Evolutionary conservation across 441 rosid genomes (phyloP), one percentile per base, ranked within the genome.

Genomic region (Viola pubescens): DNA sequence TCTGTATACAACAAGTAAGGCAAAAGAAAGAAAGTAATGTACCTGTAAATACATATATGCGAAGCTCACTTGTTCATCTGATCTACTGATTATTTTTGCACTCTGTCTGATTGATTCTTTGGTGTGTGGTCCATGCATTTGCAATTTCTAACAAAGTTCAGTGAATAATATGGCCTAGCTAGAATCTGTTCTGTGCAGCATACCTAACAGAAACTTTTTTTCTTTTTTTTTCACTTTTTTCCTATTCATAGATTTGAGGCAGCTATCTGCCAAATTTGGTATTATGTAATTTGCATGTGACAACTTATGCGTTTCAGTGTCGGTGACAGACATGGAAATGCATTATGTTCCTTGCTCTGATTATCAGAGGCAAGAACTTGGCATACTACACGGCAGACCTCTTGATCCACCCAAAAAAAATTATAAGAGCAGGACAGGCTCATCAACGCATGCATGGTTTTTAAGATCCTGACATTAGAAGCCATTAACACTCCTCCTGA

Each of bases 31-130:
- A 61, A 78, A 59, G 71, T 49, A 68, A 53, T 72, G 73, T 67
- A 55, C 71, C 63, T 78, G 68, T 74, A 26, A 26, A 26, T 26
- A 54, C 49, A 70, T 67, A 70, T 69, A 65, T 67, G 63, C 60
- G 70, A 70, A 10, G 49, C 12, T 48, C 42, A 38, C 10, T 34
- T 47, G 61, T 46, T 68, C 70, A 62, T 60, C 62, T 54, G 52
- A 67, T 74, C 3, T 56, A 49, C 59, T 49, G 61, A 58, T 58
- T 13, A 52, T 40, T 58, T 14, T 60, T 44, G 63, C 54, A 69
- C 45, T 56, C 62, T 19, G 42, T 45, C 56, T 3, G 16, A 58
- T 39, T 56, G 48, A 54, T 63, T 55, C 47, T 58, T 40, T 43
- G 34, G 26, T 19, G 34, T 26, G 3, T 26, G 34, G 34, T 26